A percentile compares a stretch with the other conserved stretches of the same genome.
phyloP scores from a whole-genome alignment of 352 stramenopile species.

The Phytophthora foliorum region DNA sequence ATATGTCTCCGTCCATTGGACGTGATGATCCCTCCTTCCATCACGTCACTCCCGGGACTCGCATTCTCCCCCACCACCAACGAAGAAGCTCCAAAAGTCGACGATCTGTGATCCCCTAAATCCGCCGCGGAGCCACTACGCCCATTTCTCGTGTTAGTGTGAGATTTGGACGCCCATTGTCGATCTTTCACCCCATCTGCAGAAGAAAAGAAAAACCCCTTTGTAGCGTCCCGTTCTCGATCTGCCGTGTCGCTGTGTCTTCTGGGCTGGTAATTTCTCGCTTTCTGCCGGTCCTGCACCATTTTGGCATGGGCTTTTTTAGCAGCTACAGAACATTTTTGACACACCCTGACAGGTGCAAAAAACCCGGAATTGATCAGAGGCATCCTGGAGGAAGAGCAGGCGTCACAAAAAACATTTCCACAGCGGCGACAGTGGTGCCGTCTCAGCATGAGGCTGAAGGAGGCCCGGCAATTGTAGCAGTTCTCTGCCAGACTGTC shows the following conservation, averaged over 20 bases:
- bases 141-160: constrained; percentile 10
- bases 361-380: constrained; percentile 74
- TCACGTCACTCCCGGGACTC: constrained; percentile 12
- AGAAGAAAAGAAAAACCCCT: constrained; percentile 33
- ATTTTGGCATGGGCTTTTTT: constrained; percentile 77
- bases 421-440: constrained; percentile 92
- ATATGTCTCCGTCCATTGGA: constrained; percentile 36
- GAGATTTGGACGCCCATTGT: constrained; percentile 23
- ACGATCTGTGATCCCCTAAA: constrained; percentile 13
- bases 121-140: constrained; percentile 20
- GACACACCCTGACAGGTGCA: constrained; percentile 82
- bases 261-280: constrained; percentile 25
- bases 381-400: constrained; percentile 83
- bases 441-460: constrained; percentile 80
- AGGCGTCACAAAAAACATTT: constrained; percentile 92
- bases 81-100: constrained; percentile 8
- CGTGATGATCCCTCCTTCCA: constrained; percentile 44
- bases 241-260: constrained; percentile 43
- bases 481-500: constrained; percentile 84
- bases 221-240: constrained; percentile 13
- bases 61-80: constrained; percentile 2
- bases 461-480: constrained; percentile 72
- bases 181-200: constrained; percentile 1
- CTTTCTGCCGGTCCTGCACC: constrained; percentile 66
- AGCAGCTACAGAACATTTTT: constrained; percentile 78